phyloP scores from a whole-genome alignment of 2,329 filamentous ascomycete genomes.

The Apiospora phragmitis region DNA sequence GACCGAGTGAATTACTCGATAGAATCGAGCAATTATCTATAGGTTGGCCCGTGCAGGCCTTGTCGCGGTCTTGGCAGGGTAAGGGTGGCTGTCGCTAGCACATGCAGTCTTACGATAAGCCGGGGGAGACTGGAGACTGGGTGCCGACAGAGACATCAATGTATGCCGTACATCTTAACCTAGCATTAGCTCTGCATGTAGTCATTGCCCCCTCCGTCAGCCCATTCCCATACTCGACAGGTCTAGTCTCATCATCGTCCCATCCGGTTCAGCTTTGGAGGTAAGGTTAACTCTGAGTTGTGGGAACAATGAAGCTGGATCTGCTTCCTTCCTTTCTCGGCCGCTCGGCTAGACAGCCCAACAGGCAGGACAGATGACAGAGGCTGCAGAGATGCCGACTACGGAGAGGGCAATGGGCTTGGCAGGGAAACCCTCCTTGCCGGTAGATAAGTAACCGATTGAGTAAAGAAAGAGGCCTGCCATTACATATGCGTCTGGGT shows the following conservation, averaged over 20 bases:
- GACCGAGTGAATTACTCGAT: constrained; percentile 14
- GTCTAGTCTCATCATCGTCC: neutral
- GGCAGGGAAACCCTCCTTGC: neutral
- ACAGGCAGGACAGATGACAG: neutral
- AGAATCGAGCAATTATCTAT: constrained; percentile 16
- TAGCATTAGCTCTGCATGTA: neutral
- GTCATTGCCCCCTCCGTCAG: neutral
- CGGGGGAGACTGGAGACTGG: neutral
- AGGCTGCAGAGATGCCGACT: neutral
- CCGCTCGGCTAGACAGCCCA: neutral
- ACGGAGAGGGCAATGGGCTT: neutral
- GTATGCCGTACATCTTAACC: no score
- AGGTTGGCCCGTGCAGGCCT: neutral
- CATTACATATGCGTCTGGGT: neutral
- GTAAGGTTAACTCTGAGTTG: neutral
- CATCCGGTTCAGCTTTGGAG: neutral
- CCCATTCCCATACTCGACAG: neutral
- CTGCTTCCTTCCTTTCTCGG: neutral
- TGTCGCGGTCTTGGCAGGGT: neutral
- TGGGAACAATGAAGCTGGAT: neutral
- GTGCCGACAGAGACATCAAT: neutral
- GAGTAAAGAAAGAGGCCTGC: neutral
- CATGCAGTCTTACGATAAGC: constrained; percentile 11
- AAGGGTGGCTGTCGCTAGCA: neutral
- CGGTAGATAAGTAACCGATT: neutral